Conservation (phyloP, 169 alveolate genomes). For the Eimeria necatrix region DNA sequence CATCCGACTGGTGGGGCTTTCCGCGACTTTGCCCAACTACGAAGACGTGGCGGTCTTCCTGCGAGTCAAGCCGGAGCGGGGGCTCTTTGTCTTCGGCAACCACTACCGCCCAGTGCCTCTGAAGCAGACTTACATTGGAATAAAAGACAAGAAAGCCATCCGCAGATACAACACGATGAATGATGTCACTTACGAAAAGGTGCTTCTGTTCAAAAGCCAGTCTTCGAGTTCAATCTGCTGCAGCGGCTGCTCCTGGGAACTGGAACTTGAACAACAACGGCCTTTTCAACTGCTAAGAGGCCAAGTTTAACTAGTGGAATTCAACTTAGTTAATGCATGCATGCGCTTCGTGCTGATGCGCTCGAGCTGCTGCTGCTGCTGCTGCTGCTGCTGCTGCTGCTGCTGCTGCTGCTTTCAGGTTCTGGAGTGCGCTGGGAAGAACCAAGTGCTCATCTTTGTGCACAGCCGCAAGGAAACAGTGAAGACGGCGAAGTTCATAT, state of each 20-base stretch:
- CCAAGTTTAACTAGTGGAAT: too few relatives aligned
- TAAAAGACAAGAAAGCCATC: slow-evolving; percentile 98
- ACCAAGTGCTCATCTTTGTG: slow-evolving; percentile 98
- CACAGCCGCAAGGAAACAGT: slow-evolving; percentile 99
- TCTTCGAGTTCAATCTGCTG: too few relatives aligned
- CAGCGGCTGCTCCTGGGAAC: too few relatives aligned
- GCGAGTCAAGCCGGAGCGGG: slow-evolving; percentile 95
- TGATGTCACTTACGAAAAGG: slow-evolving; percentile 97
- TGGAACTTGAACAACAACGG: too few relatives aligned
- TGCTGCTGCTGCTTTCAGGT: slow-evolving; percentile 71
- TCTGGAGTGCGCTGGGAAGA: slow-evolving; percentile 92
- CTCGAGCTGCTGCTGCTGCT: not conserved
- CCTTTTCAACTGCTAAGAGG: too few relatives aligned
- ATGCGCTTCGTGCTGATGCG: not conserved
- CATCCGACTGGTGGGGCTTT: slow-evolving; percentile 97
- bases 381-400: not conserved
- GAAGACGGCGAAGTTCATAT: slow-evolving; percentile 96
- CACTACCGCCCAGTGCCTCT: slow-evolving; percentile 99
- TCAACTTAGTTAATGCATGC: too few relatives aligned
- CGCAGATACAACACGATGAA: slow-evolving; percentile 97
- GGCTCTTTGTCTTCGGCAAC: slow-evolving; percentile 97
- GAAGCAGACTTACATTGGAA: slow-evolving; percentile 97
- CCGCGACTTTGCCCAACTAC: slow-evolving; percentile 99
- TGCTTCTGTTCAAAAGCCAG: slow-evolving; percentile 46
- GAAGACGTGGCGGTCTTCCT: slow-evolving; percentile 99